Percentiles rank a stretch among this genome's conserved stretches.
Conservation (phyloP, 805 yeast genomes). For the Nakazawaea ernobii region DNA sequence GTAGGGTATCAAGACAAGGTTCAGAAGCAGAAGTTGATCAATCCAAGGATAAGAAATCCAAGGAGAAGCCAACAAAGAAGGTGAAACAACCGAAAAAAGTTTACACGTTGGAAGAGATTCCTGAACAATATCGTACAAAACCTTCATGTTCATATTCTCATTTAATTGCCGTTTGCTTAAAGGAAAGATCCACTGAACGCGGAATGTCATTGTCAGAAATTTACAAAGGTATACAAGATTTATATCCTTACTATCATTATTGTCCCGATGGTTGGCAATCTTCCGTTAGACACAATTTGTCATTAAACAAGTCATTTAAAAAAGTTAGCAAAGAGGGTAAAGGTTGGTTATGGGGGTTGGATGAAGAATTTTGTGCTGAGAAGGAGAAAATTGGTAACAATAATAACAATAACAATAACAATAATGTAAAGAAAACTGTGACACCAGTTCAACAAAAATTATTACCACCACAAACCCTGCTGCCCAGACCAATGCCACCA, state of each 20-base stretch:
- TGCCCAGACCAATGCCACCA: slow-evolving; percentile 13
- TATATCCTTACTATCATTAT: slow-evolving; percentile 86
- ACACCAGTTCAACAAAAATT: slow-evolving; percentile 22
- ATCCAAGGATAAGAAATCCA: slow-evolving; percentile 1
- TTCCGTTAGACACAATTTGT: slow-evolving; percentile 83
- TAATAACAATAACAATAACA: slow-evolving; percentile 55
- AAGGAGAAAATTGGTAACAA: slow-evolving; percentile 50
- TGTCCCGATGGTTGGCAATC: slow-evolving; percentile 99
- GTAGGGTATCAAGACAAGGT: neutral
- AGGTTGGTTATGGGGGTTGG: slow-evolving; percentile 93
- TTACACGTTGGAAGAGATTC: slow-evolving; percentile 79
- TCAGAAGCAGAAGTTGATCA: neutral
- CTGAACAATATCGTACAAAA: slow-evolving; percentile 77
- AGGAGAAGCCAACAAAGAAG: slow-evolving; percentile 35
- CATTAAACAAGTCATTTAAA: slow-evolving; percentile 78
- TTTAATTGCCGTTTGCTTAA: slow-evolving; percentile 72
- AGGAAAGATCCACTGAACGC: slow-evolving; percentile 55
- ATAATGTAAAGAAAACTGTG: slow-evolving; percentile 47
- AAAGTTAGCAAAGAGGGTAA: slow-evolving; percentile 83
- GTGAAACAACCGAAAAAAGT: slow-evolving; percentile 55
- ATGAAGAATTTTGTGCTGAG: slow-evolving; percentile 78
- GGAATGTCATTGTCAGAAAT: slow-evolving; percentile 85
- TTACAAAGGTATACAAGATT: slow-evolving; percentile 76
- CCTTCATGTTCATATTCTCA: slow-evolving; percentile 80
- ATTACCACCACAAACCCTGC: slow-evolving; percentile 15